Base-by-base conservation (phyloP, 495 filamentous ascomycete genomes). In the Geoglossum glabrum region DNA sequence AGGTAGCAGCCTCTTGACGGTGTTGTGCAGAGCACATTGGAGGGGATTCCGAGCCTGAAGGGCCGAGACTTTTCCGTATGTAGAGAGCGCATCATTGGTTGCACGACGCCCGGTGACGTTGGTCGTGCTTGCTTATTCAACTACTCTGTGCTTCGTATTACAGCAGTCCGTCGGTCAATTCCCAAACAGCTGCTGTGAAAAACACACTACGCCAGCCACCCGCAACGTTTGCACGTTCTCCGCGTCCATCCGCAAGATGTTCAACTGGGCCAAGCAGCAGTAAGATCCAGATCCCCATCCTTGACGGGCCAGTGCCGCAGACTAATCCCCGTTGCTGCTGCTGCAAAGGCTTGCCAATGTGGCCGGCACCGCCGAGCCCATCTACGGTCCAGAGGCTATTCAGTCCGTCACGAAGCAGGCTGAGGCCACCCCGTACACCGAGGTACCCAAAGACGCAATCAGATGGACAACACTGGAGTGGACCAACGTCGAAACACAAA, bases 401-500 rank as follows among this genome's bases (percentile, higher is more conserved):
- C 85, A 79, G 63, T 81, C 87, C 27, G 87, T 98, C 49, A 80
- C 84, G 57, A 74, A 83, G 62, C 88, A 95, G 71, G 76, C 87
- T 58, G 76, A 83, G 67, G 77, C 79, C 43, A 84, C 79, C 3
- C 84, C 87, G n/a, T 93, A 83, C 67, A 85, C 86, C 30, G 84
- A 87, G 64, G 66, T 88, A 64, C 79, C 74, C 57, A 84, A 81
- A 64, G 78, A 90, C 7, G 81, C 90, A 64, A 63, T 95, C 61
- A 83, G 78, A 76, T 98, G 92, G 92, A 70, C 71, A 58, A 80
- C 76, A 4, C 75, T 86, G 74, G 84, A 87, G 56, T 83, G 81
- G 60, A 97, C 92, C 60, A 83, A 78, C 66, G 92, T 95, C 58
- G 92, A 98, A 73, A 96, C 89, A n/a, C 85, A 96, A 72, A 87